Evolutionary conservation across 345 rosid species (phyloP), one percentile per base, ranked within the genome.

Genomic region (Pistacia vera): DNA sequence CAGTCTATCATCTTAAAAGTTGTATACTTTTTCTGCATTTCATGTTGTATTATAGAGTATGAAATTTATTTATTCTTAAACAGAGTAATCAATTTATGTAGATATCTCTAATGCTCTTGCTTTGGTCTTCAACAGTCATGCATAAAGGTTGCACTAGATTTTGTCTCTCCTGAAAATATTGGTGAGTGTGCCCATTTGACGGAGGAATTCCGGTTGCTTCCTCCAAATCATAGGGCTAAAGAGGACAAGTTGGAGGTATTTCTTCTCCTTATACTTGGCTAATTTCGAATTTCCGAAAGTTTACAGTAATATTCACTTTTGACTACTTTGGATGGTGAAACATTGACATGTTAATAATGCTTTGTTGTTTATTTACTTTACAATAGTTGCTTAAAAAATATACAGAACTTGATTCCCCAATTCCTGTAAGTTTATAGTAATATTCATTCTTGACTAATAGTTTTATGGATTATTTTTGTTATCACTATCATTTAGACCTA

Each of bases 141-240:
- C 25, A 22, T 22, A 22, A 22, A 22, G 25, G 25, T 22, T 22
- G 25, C 25, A 22, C 25, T 22, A 22, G 25, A 22, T 22, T 22
- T 22, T 22, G 25, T 22, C 25, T 86, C 89, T 10, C 89, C 90
- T 55, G 93, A 89, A 79, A 87, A 87, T 81, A 70, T 81, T 67
- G 82, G 88, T 30, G 88, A 87, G 70, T 89, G 89, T 65, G 60
- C 83, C 33, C 90, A 86, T 11, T 82, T 89, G 78, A 83, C 89
- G 2, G 89, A 89, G 62, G 92, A 89, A 65, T 86, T 85, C 8
- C 88, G 88, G 46, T 2, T 68, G 25, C 89, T 89, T 77, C 88
- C 89, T 14, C 76, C 22, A 13, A 82, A 82, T 77, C 92, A 89
- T 71, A 66, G 60, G 73, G 78, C 88, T 25, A 85, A 85, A 46